phyloP scores from a whole-genome alignment of 2,329 filamentous ascomycete genomes.

The Hypoxylon sp. region DNA sequence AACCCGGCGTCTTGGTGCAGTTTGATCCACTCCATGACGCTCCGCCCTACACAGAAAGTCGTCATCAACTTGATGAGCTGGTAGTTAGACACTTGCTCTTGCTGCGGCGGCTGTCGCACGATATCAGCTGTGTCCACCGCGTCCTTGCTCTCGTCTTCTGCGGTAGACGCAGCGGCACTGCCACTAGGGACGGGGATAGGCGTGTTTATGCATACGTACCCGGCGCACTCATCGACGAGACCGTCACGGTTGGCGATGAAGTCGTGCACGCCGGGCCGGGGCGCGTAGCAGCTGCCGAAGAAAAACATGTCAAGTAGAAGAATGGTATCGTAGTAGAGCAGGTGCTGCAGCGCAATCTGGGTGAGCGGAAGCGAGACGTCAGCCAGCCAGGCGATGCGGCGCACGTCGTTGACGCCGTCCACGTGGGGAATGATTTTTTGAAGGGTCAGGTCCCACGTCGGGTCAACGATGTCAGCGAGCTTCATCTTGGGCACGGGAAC shows the following conservation, averaged over 20 bases:
- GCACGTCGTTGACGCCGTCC: slow-evolving; percentile 90
- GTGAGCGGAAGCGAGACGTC: slow-evolving; percentile 90
- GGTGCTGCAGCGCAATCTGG: slow-evolving; percentile 85
- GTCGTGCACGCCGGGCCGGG: slow-evolving; percentile 79
- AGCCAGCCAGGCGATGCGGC: slow-evolving; percentile 85
- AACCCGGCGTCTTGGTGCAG: slow-evolving; percentile 75
- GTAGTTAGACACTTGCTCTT: slow-evolving; percentile 62
- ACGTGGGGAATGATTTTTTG: slow-evolving; percentile 85
- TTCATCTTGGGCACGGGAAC: slow-evolving; percentile 84
- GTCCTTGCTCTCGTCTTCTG: slow-evolving; percentile 4
- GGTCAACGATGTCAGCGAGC: slow-evolving; percentile 71
- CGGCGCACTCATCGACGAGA: slow-evolving; percentile 87
- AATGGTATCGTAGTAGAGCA: slow-evolving; percentile 93
- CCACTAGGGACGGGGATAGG: slow-evolving; percentile 11
- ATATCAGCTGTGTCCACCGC: background rate
- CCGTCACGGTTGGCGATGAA: slow-evolving; percentile 81
- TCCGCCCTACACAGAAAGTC: slow-evolving; percentile 83
- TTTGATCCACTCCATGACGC: slow-evolving; percentile 88
- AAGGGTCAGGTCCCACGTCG: slow-evolving; percentile 81
- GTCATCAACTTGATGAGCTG: slow-evolving; percentile 86
- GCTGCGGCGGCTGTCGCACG: slow-evolving; percentile 31
- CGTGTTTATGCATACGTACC: slow-evolving; percentile 75
- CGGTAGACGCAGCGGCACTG: background rate
- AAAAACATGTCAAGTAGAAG: slow-evolving; percentile 95
- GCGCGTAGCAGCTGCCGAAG: slow-evolving; percentile 91